Conservation (phyloP, 148 eudicot genomes). For the Pharnaceum exiguum region DNA sequence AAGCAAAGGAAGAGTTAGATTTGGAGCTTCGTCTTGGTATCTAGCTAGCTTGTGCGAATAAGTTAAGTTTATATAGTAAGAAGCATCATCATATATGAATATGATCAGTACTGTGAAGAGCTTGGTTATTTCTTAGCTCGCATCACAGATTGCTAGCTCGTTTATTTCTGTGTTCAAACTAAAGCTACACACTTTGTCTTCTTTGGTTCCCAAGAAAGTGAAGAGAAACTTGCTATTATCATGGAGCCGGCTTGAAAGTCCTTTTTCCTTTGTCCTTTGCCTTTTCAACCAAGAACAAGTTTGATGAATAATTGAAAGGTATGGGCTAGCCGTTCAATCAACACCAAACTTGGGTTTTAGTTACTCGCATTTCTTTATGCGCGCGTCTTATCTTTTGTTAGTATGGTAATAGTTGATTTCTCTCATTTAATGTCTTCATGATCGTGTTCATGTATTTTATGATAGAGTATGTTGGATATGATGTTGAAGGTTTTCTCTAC, state of each 20-base stretch:
- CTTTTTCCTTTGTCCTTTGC: conserved; percentile 9
- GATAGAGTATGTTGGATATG: too few relatives aligned
- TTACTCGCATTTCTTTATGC: not conserved
- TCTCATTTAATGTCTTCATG: too few relatives aligned
- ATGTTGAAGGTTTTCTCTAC: too few relatives aligned
- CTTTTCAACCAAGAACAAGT: conserved; percentile 1
- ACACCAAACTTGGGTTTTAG: not conserved
- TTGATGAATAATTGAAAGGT: conserved; percentile 15
- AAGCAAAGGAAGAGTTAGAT: conserved; percentile 63
- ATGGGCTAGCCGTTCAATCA: not conserved
- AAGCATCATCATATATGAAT: too few relatives aligned
- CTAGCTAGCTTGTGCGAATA: too few relatives aligned
- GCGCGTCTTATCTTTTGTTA: not conserved
- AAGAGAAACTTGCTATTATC: not conserved
- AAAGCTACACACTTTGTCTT: conserved; percentile 3
- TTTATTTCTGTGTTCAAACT: not conserved
- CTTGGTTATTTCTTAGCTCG: conserved; percentile 10
- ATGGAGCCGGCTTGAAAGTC: conserved; percentile 5
- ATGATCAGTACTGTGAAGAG: too few relatives aligned
- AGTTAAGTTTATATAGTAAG: too few relatives aligned
- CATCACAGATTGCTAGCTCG: too few relatives aligned
- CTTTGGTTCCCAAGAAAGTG: conserved; percentile 19
- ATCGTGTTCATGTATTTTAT: too few relatives aligned
- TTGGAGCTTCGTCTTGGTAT: conserved; percentile 79
- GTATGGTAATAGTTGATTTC: too few relatives aligned